phyloP scores from a whole-genome alignment of 1,284 basidiomycete species.

The Moesziomyces sp. region DNA sequence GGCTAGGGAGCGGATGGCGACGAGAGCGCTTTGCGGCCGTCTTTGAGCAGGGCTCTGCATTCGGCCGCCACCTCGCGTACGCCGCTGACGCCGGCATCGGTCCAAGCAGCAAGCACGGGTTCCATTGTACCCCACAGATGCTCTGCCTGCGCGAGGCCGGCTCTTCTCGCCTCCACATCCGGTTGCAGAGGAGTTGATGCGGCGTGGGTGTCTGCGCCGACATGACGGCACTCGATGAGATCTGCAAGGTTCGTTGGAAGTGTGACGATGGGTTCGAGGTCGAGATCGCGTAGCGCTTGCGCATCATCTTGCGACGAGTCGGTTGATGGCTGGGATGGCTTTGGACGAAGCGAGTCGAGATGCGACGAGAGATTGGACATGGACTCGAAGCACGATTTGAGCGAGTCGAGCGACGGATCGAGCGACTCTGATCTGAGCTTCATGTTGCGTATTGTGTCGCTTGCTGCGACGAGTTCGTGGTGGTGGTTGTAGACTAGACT shows the following conservation, averaged over 20 bases:
- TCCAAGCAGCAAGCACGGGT: conserved; percentile 53
- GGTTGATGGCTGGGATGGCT: not conserved
- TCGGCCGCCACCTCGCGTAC: conserved; percentile 53
- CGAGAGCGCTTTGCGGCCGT: conserved; percentile 30
- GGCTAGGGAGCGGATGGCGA: not conserved
- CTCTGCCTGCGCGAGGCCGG: conserved; percentile 49
- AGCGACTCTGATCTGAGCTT: conserved; percentile 50
- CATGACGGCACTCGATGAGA: conserved; percentile 26
- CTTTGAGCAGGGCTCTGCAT: conserved; percentile 49
- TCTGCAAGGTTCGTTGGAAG: conserved; percentile 51
- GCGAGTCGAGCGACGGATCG: conserved; percentile 47
- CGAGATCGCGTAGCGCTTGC: conserved; percentile 36
- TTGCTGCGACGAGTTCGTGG: conserved; percentile 89
- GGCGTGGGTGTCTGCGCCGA: not conserved
- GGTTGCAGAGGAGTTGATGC: not conserved
- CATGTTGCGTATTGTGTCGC: conserved; percentile 82
- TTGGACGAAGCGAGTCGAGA: conserved; percentile 29
- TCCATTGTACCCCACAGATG: conserved; percentile 54
- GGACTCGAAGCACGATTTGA: conserved; percentile 40
- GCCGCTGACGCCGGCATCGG: conserved; percentile 49
- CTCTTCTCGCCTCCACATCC: conserved; percentile 11
- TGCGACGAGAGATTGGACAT: conserved; percentile 45
- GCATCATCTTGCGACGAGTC: not conserved
- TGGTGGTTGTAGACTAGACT: conserved; percentile 93
- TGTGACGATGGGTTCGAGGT: conserved; percentile 49